A percentile compares a stretch with the other conserved stretches of the same genome.
These are phyloP conservation scores for Luvunga scandens DNA, from an alignment of 345 rosid species.

Conservation along the genomic window DNA sequence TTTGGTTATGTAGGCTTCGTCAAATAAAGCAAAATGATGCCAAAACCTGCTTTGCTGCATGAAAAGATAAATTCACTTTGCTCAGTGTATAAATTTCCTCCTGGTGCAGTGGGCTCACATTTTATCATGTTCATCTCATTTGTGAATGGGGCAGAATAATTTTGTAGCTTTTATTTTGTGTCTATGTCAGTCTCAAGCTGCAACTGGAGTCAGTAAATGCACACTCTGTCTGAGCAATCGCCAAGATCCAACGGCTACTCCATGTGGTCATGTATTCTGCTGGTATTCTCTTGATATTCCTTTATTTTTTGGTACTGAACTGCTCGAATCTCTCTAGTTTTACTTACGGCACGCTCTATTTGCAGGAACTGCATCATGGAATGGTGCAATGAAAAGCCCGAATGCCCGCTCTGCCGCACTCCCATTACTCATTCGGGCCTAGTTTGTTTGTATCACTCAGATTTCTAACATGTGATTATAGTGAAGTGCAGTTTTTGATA, in stretches of 20 bases:
- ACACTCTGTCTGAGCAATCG: constrained; percentile 85
- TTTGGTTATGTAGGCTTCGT: neutral
- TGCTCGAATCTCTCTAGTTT: neutral
- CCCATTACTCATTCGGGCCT: constrained; percentile 80
- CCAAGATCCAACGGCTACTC: constrained; percentile 83
- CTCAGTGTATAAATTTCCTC: neutral
- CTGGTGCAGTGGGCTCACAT: neutral
- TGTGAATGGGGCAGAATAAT: neutral
- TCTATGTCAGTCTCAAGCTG: constrained; percentile 28
- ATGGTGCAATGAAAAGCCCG: constrained; percentile 98
- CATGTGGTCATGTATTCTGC: constrained; percentile 94
- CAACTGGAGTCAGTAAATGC: constrained; percentile 59
- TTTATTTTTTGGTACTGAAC: neutral
- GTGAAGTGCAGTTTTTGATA: neutral
- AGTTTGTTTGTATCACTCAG: constrained; percentile 83
- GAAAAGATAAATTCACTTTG: neutral
- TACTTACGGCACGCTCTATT: neutral
- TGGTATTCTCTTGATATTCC: constrained; percentile 38
- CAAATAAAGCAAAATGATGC: neutral
- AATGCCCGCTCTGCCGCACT: constrained; percentile 93
- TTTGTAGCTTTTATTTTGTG: neutral
- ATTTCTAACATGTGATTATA: constrained; percentile 41
- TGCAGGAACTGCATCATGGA: constrained; percentile 95
- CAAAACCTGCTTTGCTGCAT: neutral
- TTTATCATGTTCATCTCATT: neutral